Evolutionary conservation across 176 grass and related monocot species (phyloP), one percentile per base, ranked within the genome.

Genomic region (Avena eriantha): DNA sequence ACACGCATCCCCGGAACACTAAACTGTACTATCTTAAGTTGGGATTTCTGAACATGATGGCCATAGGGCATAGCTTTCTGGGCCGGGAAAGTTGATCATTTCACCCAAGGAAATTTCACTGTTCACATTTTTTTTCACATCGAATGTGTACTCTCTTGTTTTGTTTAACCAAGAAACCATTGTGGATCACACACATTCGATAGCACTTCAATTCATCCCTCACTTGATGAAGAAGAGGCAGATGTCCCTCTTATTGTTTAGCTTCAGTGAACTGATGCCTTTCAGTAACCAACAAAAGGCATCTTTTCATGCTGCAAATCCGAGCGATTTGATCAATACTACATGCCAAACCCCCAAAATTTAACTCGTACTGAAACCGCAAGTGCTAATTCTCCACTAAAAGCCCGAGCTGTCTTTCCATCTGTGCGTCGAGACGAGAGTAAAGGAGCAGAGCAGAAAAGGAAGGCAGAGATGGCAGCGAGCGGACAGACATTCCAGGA

Each of bases 1-100:
- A 58, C 22, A 50, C 13, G 34, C 9, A 31, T 7, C 10, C 55
- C 35, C 46, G 67, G 66, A 74, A 11, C 7, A 57, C 21, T 84
- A 76, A 80, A 87, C 68, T 74, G 0, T 41, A 86, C 2, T 60
- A 45, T 59, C 10, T 83, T 21, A 85, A 51, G 58, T 24, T 41
- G 9, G 23, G 29, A 11, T 53, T 84, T 10, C 75, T 49, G 55
- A 26, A n/a, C 29, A 60, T 76, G 69, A 5, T 71, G 60, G 2
- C 55, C 46, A 85, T 10, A 48, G 74, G 45, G 67, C 17, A 76
- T 17, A 69, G 5, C 74, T 80, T 77, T 58, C 43, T 46, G 33
- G 47, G 55, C 58, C 8, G 17, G 7, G 80, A 77, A 76, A 63
- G 18, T 23, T 55, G 31, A 80, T 56, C 5, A 43, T 78, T 45